phyloP scores from a whole-genome alignment of 306 rosid species.

The Trichosanthes truncata region DNA sequence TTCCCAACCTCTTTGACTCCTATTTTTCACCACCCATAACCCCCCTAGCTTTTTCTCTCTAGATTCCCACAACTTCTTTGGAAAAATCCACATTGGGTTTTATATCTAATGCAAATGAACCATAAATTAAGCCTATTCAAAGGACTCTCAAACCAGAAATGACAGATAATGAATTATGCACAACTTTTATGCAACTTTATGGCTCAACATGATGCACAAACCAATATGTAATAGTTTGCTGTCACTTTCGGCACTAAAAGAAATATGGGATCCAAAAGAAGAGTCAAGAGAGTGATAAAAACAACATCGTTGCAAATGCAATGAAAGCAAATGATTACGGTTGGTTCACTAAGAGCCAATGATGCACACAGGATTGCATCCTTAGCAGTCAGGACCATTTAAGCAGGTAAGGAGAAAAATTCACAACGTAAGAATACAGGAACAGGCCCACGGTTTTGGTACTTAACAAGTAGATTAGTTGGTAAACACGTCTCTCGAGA shows the following conservation, averaged over 20 bases:
- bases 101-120: not conserved
- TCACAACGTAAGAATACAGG: not conserved
- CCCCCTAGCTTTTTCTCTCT: not conserved
- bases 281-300: not conserved
- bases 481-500: not conserved
- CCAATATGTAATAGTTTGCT: not conserved
- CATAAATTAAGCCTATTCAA: not conserved
- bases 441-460: not conserved
- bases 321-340: conserved; percentile 6
- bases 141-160: not conserved
- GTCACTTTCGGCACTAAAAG: not conserved
- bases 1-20: conserved; percentile 14
- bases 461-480: not conserved
- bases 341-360: not conserved
- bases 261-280: not conserved
- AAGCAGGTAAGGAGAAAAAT: not conserved
- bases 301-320: conserved; percentile 6
- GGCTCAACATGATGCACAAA: not conserved
- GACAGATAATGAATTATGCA: not conserved
- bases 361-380: not conserved
- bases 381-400: not conserved
- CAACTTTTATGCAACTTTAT: conserved; percentile 2
- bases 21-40: conserved; percentile 8
- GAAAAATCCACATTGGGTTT: conserved; percentile 4
- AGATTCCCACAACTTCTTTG: not conserved